These are phyloP conservation scores for Apophysomyces elegans DNA, from an alignment of 371 early-diverging fungal species.

Conservation along the genomic window DNA sequence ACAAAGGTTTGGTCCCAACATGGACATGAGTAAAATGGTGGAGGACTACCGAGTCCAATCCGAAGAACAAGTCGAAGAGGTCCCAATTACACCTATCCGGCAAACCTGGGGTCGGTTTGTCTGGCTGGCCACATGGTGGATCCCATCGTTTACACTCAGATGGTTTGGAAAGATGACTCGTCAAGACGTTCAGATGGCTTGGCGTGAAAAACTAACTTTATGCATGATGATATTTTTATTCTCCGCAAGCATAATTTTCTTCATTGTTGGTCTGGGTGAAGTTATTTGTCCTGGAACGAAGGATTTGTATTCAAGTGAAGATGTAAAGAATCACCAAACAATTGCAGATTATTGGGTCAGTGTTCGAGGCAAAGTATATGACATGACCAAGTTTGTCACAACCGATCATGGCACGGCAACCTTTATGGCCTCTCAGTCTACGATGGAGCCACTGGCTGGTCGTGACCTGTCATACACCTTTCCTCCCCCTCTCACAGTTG, in stretches of 20 bases:
- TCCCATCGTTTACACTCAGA: slow-evolving; percentile 64
- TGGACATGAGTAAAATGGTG: slow-evolving; percentile 54
- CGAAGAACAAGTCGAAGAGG: slow-evolving; percentile 51
- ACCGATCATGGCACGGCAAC: slow-evolving; percentile 57
- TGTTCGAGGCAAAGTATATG: slow-evolving; percentile 80
- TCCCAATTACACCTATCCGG: slow-evolving; percentile 61
- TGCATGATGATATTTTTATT: slow-evolving; percentile 71
- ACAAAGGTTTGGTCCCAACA: slow-evolving; percentile 40
- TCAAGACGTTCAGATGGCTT: slow-evolving; percentile 91
- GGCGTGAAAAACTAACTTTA: slow-evolving; percentile 89
- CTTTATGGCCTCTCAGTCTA: slow-evolving; percentile 48
- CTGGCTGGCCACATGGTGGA: slow-evolving; percentile 76
- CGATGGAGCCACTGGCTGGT: slow-evolving; percentile 57
- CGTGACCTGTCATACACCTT: slow-evolving; percentile 63
- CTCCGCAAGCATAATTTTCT: slow-evolving; percentile 56
- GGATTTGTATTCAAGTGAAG: slow-evolving; percentile 44
- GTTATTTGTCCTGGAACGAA: slow-evolving; percentile 63
- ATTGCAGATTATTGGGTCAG: slow-evolving; percentile 59
- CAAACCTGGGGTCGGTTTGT: slow-evolving; percentile 76
- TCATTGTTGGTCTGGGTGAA: slow-evolving; percentile 60
- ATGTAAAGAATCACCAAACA: slow-evolving; percentile 53
- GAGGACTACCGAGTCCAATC: slow-evolving; percentile 37
- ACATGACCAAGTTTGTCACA: slow-evolving; percentile 69
- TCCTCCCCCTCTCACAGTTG: slow-evolving; percentile 56
- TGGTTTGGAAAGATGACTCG: slow-evolving; percentile 80